Percentiles rank a stretch among this genome's conserved stretches.
These are phyloP conservation scores for Ophiocordyceps australis DNA, from an alignment of 2,329 filamentous ascomycete genomes.

Conservation along the genomic window DNA sequence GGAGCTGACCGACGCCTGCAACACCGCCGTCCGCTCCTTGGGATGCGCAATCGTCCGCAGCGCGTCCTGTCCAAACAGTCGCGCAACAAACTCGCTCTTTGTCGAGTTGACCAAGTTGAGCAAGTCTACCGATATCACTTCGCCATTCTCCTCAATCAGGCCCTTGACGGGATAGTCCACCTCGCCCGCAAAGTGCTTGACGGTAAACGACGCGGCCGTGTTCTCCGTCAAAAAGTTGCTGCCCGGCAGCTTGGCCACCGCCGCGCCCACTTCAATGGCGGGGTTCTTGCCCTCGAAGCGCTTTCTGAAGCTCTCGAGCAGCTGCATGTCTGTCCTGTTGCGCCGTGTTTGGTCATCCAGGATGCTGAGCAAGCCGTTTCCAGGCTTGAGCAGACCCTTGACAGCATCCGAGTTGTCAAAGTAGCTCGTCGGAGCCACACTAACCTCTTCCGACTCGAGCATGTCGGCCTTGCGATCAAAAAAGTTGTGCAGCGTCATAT, in stretches of 20 bases:
- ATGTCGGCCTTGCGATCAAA: constrained; percentile 89
- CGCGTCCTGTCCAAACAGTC: constrained; percentile 91
- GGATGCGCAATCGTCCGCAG: constrained; percentile 88
- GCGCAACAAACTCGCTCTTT: constrained; percentile 73
- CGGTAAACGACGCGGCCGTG: constrained; percentile 62
- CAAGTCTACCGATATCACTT: constrained; percentile 86
- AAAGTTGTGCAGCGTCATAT: constrained; percentile 85
- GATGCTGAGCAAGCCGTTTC: constrained; percentile 85
- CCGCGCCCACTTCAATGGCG: constrained; percentile 61
- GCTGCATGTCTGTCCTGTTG: constrained; percentile 72
- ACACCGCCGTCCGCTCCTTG: constrained; percentile 73
- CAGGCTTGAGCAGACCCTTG: constrained; percentile 75
- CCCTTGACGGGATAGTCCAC: constrained; percentile 84
- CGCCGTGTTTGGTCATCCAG: constrained; percentile 89
- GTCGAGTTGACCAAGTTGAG: constrained; percentile 85
- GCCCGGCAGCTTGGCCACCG: constrained; percentile 61
- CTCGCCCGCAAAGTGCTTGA: constrained; percentile 91
- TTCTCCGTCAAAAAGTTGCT: constrained; percentile 84
- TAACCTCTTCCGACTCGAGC: constrained; percentile 85
- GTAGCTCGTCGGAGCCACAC: constrained; percentile 80
- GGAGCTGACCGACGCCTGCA: constrained; percentile 91
- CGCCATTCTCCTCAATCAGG: constrained; percentile 85
- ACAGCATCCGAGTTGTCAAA: constrained; percentile 96
- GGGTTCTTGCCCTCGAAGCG: constrained; percentile 91
- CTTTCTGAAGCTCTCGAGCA: constrained; percentile 79